Percentiles rank a stretch among this genome's conserved stretches.
Conservation (phyloP, 192 early-diverging fungal species). For the Chytriomyces sp. region DNA sequence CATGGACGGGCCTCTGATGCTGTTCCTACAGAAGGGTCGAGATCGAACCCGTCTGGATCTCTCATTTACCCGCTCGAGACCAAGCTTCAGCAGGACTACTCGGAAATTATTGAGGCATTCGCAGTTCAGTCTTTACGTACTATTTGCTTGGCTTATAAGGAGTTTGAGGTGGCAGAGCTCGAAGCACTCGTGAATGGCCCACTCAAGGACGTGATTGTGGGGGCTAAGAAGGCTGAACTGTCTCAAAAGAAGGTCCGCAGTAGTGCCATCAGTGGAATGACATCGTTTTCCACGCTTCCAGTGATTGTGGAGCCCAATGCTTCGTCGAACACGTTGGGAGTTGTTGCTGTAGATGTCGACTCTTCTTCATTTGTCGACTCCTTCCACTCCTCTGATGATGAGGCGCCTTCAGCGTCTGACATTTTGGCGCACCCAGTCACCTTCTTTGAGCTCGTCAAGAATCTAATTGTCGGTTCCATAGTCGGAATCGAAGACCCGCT, state of each 20-base stretch:
- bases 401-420: slow-evolving; percentile 6
- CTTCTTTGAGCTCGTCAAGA: background rate
- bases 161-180: slow-evolving; percentile 27
- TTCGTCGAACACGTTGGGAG: background rate
- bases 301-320: background rate
- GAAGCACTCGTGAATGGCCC: slow-evolving; percentile 21
- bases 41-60: slow-evolving; percentile 16
- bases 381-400: background rate
- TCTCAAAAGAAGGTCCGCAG: slow-evolving; percentile 4
- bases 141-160: slow-evolving; percentile 74
- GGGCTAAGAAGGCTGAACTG: slow-evolving; percentile 10
- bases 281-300: background rate
- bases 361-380: slow-evolving; percentile 12
- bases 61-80: slow-evolving; percentile 18
- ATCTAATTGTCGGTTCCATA: slow-evolving; percentile 57
- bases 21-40: slow-evolving; percentile 11
- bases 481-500: slow-evolving; percentile 89
- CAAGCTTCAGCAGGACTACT: slow-evolving; percentile 15
- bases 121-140: slow-evolving; percentile 89
- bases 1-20: background rate
- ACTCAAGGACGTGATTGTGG: slow-evolving; percentile 12
- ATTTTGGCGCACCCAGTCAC: slow-evolving; percentile 19
- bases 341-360: background rate
- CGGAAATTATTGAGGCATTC: slow-evolving; percentile 67
- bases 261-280: background rate